phyloP scores from a whole-genome alignment of 441 rosid species.

The Populus hybrid region DNA sequence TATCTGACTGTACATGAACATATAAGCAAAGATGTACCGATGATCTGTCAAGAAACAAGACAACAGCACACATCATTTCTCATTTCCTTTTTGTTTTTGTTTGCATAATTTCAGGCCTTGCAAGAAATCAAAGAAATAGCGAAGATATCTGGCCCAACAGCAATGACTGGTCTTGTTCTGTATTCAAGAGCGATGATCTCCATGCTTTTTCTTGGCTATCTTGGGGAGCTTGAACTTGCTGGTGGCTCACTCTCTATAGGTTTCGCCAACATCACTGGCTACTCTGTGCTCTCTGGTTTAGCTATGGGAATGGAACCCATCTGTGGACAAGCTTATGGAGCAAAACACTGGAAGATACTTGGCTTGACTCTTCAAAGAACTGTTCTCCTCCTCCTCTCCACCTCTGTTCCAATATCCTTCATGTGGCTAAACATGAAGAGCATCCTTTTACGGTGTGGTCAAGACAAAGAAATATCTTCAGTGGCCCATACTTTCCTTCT shows the following conservation, averaged over 20 bases:
- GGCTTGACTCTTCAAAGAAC: slow-evolving; percentile 94
- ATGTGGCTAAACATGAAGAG: slow-evolving; percentile 73
- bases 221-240: slow-evolving; percentile 92
- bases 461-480: slow-evolving; percentile 73
- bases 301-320: slow-evolving; percentile 99
- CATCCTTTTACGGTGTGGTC: slow-evolving; percentile 78
- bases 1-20: background rate
- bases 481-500: slow-evolving; percentile 73
- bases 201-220: slow-evolving; percentile 91
- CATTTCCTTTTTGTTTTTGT: slow-evolving; percentile 4
- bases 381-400: slow-evolving; percentile 81
- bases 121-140: slow-evolving; percentile 83
- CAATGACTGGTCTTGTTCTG: slow-evolving; percentile 72
- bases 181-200: slow-evolving; percentile 94
- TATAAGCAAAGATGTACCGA: background rate
- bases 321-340: slow-evolving; percentile 96
- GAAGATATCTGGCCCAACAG: slow-evolving; percentile 86
- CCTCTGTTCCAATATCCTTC: slow-evolving; percentile 77
- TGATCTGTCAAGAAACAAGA: background rate
- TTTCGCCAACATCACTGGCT: slow-evolving; percentile 18
- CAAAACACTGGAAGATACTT: slow-evolving; percentile 83
- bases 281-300: slow-evolving; percentile 92
- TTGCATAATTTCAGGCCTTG: slow-evolving; percentile 50
- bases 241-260: slow-evolving; percentile 95
- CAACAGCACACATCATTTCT: background rate